Evolutionary conservation across 192 early-diverging fungal genomes (phyloP).

Genomic region (Podila minutissima): DNA sequence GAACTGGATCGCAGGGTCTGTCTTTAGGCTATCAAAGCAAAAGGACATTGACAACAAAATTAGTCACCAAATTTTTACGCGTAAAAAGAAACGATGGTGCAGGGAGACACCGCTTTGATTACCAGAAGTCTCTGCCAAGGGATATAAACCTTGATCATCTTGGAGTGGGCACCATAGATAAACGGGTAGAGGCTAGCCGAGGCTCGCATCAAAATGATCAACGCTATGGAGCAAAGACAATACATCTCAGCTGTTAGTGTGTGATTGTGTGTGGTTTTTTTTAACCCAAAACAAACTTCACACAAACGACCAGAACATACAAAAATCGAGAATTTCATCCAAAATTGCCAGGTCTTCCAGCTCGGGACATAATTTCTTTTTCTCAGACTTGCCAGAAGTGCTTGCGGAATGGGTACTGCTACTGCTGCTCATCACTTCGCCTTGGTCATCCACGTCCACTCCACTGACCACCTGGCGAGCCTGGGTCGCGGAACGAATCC

Average conservation of each 20-base stretch:
- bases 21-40: background rate
- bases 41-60: no score
- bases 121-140: conserved; percentile 15
- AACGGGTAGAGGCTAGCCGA: conserved; percentile 32
- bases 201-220: conserved; percentile 41
- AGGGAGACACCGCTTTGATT: background rate
- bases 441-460: conserved; percentile 17
- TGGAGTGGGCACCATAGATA: conserved; percentile 16
- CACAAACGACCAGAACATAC: conserved; percentile 12
- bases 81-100: background rate
- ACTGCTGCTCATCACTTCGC: background rate
- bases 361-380: conserved; percentile 11
- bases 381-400: background rate
- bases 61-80: background rate
- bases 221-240: conserved; percentile 7
- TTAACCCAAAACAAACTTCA: background rate
- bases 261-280: background rate
- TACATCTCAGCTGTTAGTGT: background rate
- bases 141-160: conserved; percentile 19
- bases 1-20: conserved; percentile 4
- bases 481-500: conserved; percentile 25
- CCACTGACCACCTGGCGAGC: conserved; percentile 24
- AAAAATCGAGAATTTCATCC: conserved; percentile 37
- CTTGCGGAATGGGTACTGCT: background rate
- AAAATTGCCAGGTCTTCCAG: conserved; percentile 36